Evolutionary conservation across 371 early-diverging fungal species (phyloP).

Genomic region (Mortierella sp.): DNA sequence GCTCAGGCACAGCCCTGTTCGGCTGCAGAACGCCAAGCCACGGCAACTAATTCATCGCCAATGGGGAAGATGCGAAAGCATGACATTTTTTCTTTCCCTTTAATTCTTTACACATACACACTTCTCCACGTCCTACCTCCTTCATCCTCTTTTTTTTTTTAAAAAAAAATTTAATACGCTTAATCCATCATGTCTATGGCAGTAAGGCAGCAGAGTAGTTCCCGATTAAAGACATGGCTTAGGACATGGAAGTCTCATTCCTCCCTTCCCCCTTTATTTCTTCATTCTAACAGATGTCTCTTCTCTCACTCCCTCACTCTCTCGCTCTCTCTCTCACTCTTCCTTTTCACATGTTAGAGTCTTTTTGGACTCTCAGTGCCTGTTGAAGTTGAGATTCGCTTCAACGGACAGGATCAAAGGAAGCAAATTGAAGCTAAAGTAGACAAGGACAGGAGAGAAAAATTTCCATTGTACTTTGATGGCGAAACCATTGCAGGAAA

Average conservation of each 20-base stretch:
- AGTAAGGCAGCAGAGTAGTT: slow-evolving; percentile 8
- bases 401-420: slow-evolving; percentile 80
- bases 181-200: slow-evolving; percentile 19
- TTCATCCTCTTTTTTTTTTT: not conserved
- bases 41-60: not conserved
- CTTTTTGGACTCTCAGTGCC: slow-evolving; percentile 87
- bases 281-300: not conserved
- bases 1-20: not conserved
- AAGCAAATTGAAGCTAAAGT: slow-evolving; percentile 92
- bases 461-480: slow-evolving; percentile 96
- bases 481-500: slow-evolving; percentile 95
- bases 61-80: not conserved
- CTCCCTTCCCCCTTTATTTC: not conserved
- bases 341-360: slow-evolving; percentile 62
- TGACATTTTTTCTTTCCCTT: not conserved
- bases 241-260: slow-evolving; percentile 7
- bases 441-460: slow-evolving; percentile 88
- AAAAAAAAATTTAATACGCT: not conserved
- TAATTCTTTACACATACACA: not conserved
- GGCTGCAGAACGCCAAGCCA: slow-evolving; percentile 3
- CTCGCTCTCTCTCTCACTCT: not conserved
- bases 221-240: not conserved
- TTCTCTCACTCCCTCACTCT: not conserved
- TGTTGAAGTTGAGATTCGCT: slow-evolving; percentile 89
- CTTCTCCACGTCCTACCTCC: not conserved